Conservation (phyloP, 495 filamentous ascomycete species). For the Umbilicaria muhlenbergii region DNA sequence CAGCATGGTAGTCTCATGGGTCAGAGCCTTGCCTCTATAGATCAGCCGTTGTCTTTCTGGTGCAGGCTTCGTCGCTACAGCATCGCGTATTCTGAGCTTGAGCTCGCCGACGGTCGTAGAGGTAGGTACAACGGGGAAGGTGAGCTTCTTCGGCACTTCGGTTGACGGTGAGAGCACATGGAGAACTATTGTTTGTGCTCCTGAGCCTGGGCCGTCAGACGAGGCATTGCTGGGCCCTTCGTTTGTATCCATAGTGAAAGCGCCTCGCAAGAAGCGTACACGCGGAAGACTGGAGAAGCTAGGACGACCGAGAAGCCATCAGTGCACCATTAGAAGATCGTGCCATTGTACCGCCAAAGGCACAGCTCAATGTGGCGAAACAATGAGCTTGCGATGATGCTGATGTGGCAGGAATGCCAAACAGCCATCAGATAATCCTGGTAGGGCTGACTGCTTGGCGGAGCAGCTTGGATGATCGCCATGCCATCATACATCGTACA, state of each 20-base stretch:
- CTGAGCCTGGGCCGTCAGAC: constrained; percentile 4
- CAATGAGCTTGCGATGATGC: no score
- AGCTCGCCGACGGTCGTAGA: constrained; percentile 43
- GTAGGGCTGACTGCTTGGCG: no score
- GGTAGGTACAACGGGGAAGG: constrained; percentile 34
- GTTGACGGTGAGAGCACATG: constrained; percentile 49
- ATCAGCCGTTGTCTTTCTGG: constrained; percentile 46
- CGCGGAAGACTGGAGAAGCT: no score
- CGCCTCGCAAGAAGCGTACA: background rate
- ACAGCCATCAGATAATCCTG: no score
- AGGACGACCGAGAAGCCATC: no score
- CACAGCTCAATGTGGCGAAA: no score
- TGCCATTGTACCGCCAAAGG: no score
- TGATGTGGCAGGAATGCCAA: no score
- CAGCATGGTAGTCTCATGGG: constrained; percentile 36
- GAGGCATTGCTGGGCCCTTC: constrained; percentile 6
- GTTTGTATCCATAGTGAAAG: background rate
- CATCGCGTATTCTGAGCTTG: constrained; percentile 40
- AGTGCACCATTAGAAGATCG: no score
- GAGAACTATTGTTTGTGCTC: constrained; percentile 31
- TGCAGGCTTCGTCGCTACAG: constrained; percentile 34
- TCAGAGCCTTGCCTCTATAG: constrained; percentile 44
- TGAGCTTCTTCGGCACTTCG: constrained; percentile 36
- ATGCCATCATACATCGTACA: no score
- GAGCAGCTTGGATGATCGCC: no score